Evolutionary conservation across 2,329 filamentous ascomycete species (phyloP).

Genomic region (Epichloe typhina): DNA sequence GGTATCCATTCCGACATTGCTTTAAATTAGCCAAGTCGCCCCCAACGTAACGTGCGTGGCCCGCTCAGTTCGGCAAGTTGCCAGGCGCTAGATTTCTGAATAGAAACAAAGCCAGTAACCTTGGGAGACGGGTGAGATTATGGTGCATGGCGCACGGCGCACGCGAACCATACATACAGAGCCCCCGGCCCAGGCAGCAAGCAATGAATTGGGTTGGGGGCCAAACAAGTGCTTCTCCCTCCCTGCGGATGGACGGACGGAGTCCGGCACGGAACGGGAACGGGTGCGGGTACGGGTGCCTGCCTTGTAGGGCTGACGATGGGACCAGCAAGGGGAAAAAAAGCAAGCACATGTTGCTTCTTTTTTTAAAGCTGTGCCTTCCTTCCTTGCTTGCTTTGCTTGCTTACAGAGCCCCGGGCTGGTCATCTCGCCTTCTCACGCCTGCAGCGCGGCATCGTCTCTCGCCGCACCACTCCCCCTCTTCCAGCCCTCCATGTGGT

Average conservation of each 20-base stretch:
- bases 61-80: too few relatives aligned
- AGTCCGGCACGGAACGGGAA: neutral
- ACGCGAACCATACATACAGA: slow-evolving; percentile 2
- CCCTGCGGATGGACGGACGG: neutral
- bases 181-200: neutral
- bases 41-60: too few relatives aligned
- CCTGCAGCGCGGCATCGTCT: slow-evolving; percentile 47
- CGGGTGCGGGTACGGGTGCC: neutral
- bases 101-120: too few relatives aligned
- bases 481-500: slow-evolving; percentile 41
- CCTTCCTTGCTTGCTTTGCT: too few relatives aligned
- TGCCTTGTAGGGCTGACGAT: slow-evolving; percentile 6
- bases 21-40: too few relatives aligned
- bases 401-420: too few relatives aligned
- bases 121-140: neutral
- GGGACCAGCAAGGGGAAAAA: neutral
- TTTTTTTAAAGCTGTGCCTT: too few relatives aligned
- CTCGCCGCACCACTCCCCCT: slow-evolving; percentile 43
- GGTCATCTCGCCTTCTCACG: slow-evolving; percentile 15
- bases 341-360: neutral
- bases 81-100: too few relatives aligned
- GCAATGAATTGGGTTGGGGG: neutral
- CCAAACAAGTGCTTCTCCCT: neutral
- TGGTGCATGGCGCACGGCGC: slow-evolving; percentile 3
- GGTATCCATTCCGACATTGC: too few relatives aligned